Base-by-base conservation (phyloP, 1,139 yeast species). In the Sugiyamaella novakii region DNA sequence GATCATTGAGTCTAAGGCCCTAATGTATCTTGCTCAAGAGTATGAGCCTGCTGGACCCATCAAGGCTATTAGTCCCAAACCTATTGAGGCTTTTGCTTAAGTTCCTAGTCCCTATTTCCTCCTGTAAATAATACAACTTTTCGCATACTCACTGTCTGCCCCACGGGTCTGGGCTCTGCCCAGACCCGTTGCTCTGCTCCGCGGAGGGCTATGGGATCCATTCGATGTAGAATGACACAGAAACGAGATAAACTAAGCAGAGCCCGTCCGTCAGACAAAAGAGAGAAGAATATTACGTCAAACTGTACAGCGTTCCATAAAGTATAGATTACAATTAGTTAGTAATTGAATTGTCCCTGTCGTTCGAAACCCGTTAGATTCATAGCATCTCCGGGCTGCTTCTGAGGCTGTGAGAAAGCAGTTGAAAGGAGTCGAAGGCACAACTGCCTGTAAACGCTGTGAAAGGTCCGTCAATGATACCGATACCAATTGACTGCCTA, bases 1-100 rank as follows among this genome's bases (percentile, higher is more conserved):
- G 53, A 80, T 81, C 60, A 79, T 89, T 55, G 97, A 89, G 68
- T 73, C 79, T 59, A 74, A 75, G 19, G 94, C 96, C 2, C 77
- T 91, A 62, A 79, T 81, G 64, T 84, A 60, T 50, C 60, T 69
- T 22, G 65, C 66, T 8, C 48, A 41, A 17, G 43, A 52, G 38
- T 49, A 49, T 30, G 46, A 45, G 38, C 51, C 54, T 10, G 43
- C 17, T 11, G 53, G 54, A 5, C 44, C 43, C 22, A 28, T 54
- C 41, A 34, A 34, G 24, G 36, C 55, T 36, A 55, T 55, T 21
- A 17, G 45, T 6, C 56, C 58, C 11, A 11, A 14, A 10, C 43
- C 46, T 25, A 47, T 50, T 10, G 49, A 27, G 28, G 3, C 18
- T 18, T n/a, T 43, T 8, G 53, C 42, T 35, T 29, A 43, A n/a